Conservation (phyloP, 2,329 filamentous ascomycete species). For the Hypomyces perniciosus region DNA sequence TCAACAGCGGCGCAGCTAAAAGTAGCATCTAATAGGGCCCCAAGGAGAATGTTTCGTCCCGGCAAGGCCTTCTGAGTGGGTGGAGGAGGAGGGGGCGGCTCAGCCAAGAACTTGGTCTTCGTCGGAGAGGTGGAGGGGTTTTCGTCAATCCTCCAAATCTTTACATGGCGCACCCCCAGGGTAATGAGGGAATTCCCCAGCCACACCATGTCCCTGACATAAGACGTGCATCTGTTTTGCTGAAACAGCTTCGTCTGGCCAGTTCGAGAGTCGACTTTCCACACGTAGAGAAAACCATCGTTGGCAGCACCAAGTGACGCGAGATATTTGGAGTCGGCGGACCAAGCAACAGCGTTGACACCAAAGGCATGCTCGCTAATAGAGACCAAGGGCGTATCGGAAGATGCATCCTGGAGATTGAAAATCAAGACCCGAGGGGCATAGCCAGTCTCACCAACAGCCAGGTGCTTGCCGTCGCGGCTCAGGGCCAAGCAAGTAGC, state of each 20-base stretch:
- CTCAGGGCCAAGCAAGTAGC: conserved; percentile 88
- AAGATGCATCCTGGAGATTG: conserved; percentile 70
- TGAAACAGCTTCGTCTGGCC: conserved; percentile 74
- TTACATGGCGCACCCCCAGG: conserved; percentile 84
- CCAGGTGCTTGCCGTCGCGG: conserved; percentile 77
- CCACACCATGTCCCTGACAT: conserved; percentile 83
- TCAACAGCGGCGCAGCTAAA: conserved; percentile 77
- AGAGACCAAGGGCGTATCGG: conserved; percentile 75
- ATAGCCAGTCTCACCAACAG: conserved; percentile 93
- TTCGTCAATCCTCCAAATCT: conserved; percentile 85
- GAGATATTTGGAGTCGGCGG: conserved; percentile 75
- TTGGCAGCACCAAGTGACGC: conserved; percentile 85
- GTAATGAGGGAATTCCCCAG: conserved; percentile 79
- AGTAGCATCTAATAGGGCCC: conserved; percentile 71
- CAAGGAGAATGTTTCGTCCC: conserved; percentile 83
- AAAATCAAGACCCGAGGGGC: conserved; percentile 88
- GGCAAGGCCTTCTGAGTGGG: conserved; percentile 57
- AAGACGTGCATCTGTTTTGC: conserved; percentile 86
- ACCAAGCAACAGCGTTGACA: conserved; percentile 84
- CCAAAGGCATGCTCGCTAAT: conserved; percentile 88
- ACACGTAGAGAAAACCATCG: conserved; percentile 90
- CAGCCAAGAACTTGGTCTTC: conserved; percentile 51
- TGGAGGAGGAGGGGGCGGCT: conserved; percentile 29
- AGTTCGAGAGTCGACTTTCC: conserved; percentile 76
- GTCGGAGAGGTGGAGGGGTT: conserved; percentile 51